Evolutionary conservation across 257 asterid genomes (phyloP).

Genomic region (Primulina tabacum): DNA sequence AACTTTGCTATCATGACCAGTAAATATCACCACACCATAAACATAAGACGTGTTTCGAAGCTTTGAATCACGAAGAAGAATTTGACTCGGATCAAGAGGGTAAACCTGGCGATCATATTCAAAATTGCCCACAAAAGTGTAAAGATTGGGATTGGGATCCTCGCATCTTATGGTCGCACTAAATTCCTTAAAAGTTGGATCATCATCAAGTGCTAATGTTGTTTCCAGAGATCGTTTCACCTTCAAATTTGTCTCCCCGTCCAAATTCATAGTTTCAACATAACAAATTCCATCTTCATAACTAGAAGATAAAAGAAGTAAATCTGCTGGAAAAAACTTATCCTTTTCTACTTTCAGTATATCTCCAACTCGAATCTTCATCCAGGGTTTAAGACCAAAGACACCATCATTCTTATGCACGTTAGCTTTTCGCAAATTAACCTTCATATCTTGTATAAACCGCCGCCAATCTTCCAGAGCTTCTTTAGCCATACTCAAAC

Average conservation of each 20-base stretch:
- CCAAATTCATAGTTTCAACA: slow-evolving; percentile 95
- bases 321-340: slow-evolving; percentile 87
- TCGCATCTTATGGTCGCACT: slow-evolving; percentile 70
- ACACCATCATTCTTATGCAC: slow-evolving; percentile 65
- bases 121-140: slow-evolving; percentile 81
- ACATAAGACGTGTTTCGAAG: slow-evolving; percentile 79
- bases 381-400: slow-evolving; percentile 75
- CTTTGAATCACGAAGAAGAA: slow-evolving; percentile 93
- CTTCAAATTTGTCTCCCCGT: slow-evolving; percentile 94
- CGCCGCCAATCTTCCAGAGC: slow-evolving; percentile 92
- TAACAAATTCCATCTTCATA: slow-evolving; percentile 93
- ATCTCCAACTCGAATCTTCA: slow-evolving; percentile 89
- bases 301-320: slow-evolving; percentile 80
- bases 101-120: slow-evolving; percentile 58
- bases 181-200: slow-evolving; percentile 63
- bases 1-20: slow-evolving; percentile 90
- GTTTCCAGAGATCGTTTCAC: slow-evolving; percentile 78
- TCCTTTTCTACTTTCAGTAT: slow-evolving; percentile 86
- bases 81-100: slow-evolving; percentile 88
- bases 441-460: slow-evolving; percentile 92
- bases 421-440: slow-evolving; percentile 65
- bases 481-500: slow-evolving; percentile 98
- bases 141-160: slow-evolving; percentile 90
- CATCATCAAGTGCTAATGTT: slow-evolving; percentile 62
- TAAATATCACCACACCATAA: slow-evolving; percentile 84